phyloP scores from a whole-genome alignment of 768 basidiomycete genomes.

The Lentinula aciculospora region DNA sequence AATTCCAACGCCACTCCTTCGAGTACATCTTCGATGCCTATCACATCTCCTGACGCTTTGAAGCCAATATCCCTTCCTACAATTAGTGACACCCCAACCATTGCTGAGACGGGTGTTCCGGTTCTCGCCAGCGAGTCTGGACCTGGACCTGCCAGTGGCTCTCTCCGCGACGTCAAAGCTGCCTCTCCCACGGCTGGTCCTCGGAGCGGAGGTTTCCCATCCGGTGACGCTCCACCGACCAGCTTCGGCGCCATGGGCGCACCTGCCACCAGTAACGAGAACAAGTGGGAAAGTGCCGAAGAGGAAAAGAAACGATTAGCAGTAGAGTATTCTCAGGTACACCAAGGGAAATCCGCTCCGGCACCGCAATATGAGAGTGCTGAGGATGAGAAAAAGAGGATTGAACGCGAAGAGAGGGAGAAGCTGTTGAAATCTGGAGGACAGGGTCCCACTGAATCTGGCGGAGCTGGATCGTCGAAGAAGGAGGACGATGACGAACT shows the following conservation, averaged over 20 bases:
- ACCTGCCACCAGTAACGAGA: conserved; percentile 10
- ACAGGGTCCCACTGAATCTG: conserved; percentile 13
- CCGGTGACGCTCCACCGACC: conserved; percentile 19
- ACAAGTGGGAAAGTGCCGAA: conserved; percentile 44
- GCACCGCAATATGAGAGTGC: conserved; percentile 36
- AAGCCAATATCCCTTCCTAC: conserved; percentile 24
- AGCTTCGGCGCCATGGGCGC: conserved; percentile 23
- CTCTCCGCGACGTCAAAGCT: conserved; percentile 45
- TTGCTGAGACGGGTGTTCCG: conserved; percentile 76
- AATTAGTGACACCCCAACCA: conserved; percentile 41
- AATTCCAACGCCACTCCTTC: conserved; percentile 7
- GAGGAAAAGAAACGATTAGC: conserved; percentile 63
- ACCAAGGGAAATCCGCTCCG: conserved; percentile 3
- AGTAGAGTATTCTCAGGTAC: conserved; percentile 22
- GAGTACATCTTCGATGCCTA: conserved; percentile 13
- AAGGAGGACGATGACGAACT: conserved; percentile 36
- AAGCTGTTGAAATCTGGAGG: conserved; percentile 27
- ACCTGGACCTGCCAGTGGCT: conserved; percentile 63
- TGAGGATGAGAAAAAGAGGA: conserved; percentile 58
- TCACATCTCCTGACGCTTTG: conserved; percentile 22
- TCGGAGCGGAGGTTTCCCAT: conserved; percentile 23
- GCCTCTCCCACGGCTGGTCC: conserved; percentile 30
- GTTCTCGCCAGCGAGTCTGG: conserved; percentile 53
- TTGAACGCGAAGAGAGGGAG: conserved; percentile 67
- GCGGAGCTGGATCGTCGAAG: conserved; percentile 13